These are phyloP conservation scores for Tagetes erecta DNA, from an alignment of 129 eudicot species.

Conservation along the genomic window DNA sequence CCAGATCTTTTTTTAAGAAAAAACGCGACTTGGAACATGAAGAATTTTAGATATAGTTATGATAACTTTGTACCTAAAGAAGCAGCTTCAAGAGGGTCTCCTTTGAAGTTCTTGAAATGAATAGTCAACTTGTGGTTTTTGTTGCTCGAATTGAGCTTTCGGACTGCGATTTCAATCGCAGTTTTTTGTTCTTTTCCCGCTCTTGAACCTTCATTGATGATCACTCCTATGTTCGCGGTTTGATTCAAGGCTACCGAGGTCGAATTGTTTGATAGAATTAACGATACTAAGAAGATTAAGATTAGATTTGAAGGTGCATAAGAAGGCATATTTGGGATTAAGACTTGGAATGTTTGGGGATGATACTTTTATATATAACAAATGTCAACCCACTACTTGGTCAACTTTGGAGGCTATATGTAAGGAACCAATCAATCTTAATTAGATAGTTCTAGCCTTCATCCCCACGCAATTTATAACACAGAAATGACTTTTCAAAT, in stretches of 20 bases:
- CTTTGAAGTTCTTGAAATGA: conserved; percentile 39
- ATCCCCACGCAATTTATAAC: conserved; percentile 4
- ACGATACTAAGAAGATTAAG: neutral
- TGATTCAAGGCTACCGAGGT: conserved; percentile 14
- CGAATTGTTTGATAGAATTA: conserved; percentile 22
- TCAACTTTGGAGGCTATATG: conserved; percentile 12
- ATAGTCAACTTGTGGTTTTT: conserved; percentile 29
- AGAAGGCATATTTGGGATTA: conserved; percentile 33
- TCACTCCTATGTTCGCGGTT: conserved; percentile 47
- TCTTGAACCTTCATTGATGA: conserved; percentile 42
- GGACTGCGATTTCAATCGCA: conserved; percentile 50
- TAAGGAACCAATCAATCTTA: conserved; percentile 7
- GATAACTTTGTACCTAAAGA: conserved; percentile 34
- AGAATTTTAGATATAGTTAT: neutral
- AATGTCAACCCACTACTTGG: conserved; percentile 22
- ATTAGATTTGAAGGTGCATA: conserved; percentile 26
- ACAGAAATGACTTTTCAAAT: conserved; percentile 1
- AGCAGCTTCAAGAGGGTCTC: conserved; percentile 50
- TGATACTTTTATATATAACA: conserved; percentile 7
- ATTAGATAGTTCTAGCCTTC: conserved; percentile 15
- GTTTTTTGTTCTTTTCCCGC: conserved; percentile 55
- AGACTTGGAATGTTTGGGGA: conserved; percentile 1
- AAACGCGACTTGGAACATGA: neutral
- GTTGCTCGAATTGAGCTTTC: conserved; percentile 31
- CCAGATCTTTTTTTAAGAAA: no score